Percentiles rank a stretch among this genome's conserved stretches.
These are phyloP conservation scores for Favolaschia claudopus DNA, from an alignment of 768 basidiomycete species.

Conservation along the genomic window DNA sequence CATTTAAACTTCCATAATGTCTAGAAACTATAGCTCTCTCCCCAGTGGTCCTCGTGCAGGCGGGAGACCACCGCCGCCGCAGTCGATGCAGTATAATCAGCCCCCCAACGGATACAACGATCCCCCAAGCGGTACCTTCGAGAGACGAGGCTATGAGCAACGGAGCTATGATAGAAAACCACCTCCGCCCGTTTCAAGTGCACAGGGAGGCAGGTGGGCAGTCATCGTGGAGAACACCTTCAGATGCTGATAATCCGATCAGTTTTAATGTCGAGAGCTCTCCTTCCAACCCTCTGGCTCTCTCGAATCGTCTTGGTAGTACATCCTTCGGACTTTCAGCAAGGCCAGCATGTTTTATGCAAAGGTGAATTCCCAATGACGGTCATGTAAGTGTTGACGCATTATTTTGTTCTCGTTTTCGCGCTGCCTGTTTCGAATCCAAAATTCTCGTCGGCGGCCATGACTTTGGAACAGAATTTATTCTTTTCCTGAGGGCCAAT, in stretches of 20 bases:
- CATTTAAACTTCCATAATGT: neutral
- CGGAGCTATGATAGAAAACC: constrained; percentile 51
- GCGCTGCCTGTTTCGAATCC: too few relatives aligned
- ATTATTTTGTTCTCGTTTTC: too few relatives aligned
- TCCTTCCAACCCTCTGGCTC: constrained; percentile 73
- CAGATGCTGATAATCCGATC: constrained; percentile 13
- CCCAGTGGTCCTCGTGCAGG: constrained; percentile 45
- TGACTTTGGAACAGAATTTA: too few relatives aligned
- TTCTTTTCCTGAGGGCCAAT: too few relatives aligned
- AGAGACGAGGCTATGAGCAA: constrained; percentile 53
- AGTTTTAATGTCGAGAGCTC: constrained; percentile 67
- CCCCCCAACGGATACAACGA: constrained; percentile 59
- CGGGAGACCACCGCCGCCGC: constrained; percentile 45
- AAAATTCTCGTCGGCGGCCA: too few relatives aligned
- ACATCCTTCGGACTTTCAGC: constrained; percentile 75
- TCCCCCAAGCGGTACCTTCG: constrained; percentile 55
- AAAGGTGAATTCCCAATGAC: constrained; percentile 79
- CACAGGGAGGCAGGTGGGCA: constrained; percentile 36
- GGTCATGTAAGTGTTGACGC: constrained; percentile 66
- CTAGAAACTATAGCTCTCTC: constrained; percentile 33
- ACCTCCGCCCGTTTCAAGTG: constrained; percentile 26
- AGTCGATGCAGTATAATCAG: constrained; percentile 49
- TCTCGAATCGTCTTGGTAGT: constrained; percentile 86
- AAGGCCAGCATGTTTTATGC: constrained; percentile 77
- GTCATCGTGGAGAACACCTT: neutral